Evolutionary conservation across 2,329 filamentous ascomycete species (phyloP).

Genomic region (Thielaviopsis ethacetica): DNA sequence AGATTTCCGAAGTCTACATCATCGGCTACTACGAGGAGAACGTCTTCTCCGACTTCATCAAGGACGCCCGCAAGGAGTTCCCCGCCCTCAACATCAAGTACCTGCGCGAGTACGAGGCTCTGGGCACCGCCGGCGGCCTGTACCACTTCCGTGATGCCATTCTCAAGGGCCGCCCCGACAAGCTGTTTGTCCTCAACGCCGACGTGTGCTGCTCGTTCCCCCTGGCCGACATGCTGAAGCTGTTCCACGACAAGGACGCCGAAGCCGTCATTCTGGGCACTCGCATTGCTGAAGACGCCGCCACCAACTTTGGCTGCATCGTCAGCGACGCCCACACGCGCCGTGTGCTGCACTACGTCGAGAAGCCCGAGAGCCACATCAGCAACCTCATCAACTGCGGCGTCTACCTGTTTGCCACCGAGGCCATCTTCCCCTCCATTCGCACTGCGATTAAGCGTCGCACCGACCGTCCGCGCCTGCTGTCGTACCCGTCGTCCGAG

Average conservation of each 20-base stretch:
- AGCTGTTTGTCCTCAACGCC: constrained; percentile 93
- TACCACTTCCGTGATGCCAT: constrained; percentile 99
- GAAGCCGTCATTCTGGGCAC: constrained; percentile 95
- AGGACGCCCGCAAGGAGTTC: constrained; percentile 70
- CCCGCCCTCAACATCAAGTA: constrained; percentile 84
- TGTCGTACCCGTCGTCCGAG: constrained; percentile 92
- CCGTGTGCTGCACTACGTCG: constrained; percentile 94
- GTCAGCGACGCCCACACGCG: constrained; percentile 87
- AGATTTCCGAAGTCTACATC: constrained; percentile 86
- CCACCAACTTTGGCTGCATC: constrained; percentile 94
- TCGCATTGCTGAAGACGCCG: constrained; percentile 75
- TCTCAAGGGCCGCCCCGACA: constrained; percentile 84
- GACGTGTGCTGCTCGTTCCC: constrained; percentile 99
- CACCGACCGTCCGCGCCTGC: constrained; percentile 72
- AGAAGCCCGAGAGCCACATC: constrained; percentile 96
- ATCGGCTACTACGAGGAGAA: constrained; percentile 98
- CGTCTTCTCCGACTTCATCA: constrained; percentile 96
- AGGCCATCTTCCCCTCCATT: constrained; percentile 93
- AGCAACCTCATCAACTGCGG: constrained; percentile 98
- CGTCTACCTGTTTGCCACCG: constrained; percentile 91
- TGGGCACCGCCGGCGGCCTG: constrained; percentile 88
- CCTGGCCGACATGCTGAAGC: constrained; percentile 81
- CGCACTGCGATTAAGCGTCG: constrained; percentile 89
- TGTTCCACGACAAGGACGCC: constrained; percentile 88
- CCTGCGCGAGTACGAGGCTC: constrained; percentile 88